Base-by-base conservation (phyloP, 202 grass and related monocot species). In the Elaeis oleifera region DNA sequence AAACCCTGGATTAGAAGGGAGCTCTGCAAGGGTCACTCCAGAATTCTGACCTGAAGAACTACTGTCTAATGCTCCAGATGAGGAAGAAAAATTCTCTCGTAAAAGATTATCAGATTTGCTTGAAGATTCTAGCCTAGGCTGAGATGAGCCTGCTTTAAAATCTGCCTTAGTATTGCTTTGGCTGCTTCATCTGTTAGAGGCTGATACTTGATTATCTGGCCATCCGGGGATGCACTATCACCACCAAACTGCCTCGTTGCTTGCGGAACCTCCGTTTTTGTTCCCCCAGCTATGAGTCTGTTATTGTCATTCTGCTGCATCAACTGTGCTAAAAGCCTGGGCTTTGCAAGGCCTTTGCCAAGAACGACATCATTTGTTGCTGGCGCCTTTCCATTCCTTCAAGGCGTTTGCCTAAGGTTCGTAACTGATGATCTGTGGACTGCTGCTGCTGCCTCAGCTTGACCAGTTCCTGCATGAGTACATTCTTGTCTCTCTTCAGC, bases 321-420 rank as follows among this genome's bases (percentile, higher is more conserved):
- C 36, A 99, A 89, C 71, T 99, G 85, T 5, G 85, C 78, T 15
- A 94, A 60, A 99, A 99, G 22, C 88, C 85, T 72, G 88, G 88
- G 53, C 65, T 94, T 65, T 84, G 82, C 88, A 99, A 84, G 51
- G 88, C 94, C 73, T 99, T 94, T 25, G 85, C 85, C 70, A 94
- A 63, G 80, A 99, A 99, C 70, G 94, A 78, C 94, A 99, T 94
- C 88, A 89, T 99, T 58, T 94, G 88, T 16, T 99, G 85, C 36
- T 94, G 94, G 0, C 88, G 68, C 39, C 81, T 83, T 60, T 99
- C 94, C 94, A 94, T 99, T 26, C 85, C 90, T 60, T 95, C 80
- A 81, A 99, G 85, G 23, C 72, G 77, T 56, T 99, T 89, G 50
- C 81, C 78, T 70, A 99, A 58, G 48, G 88, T 94, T 60, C 86